Conservation (phyloP, 2,329 filamentous ascomycete species). For the Xylaria sp. region DNA sequence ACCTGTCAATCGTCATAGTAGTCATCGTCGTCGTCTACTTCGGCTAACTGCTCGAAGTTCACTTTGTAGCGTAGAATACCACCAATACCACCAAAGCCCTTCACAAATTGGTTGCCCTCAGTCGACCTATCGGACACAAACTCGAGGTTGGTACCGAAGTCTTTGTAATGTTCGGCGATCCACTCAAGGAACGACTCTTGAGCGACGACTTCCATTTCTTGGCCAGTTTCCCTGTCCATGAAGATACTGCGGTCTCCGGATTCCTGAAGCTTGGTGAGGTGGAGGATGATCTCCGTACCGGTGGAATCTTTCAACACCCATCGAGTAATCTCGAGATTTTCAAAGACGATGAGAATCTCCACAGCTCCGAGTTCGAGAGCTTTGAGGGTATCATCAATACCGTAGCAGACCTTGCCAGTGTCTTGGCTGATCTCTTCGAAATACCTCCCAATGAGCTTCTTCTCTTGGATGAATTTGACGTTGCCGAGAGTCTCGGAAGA, state of each 20-base stretch:
- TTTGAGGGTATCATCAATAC: slow-evolving; percentile 97
- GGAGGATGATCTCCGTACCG: slow-evolving; percentile 78
- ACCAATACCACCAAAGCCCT: slow-evolving; percentile 98
- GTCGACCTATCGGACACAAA: slow-evolving; percentile 98
- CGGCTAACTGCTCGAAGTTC: slow-evolving; percentile 99
- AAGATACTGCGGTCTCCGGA: slow-evolving; percentile 80
- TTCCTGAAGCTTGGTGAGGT: slow-evolving; percentile 91
- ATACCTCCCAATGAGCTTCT: slow-evolving; percentile 99
- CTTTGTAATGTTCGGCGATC: slow-evolving; percentile 98
- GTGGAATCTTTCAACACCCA: slow-evolving; percentile 86
- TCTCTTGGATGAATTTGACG: slow-evolving; percentile 99
- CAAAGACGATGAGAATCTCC: slow-evolving; percentile 94
- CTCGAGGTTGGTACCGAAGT: slow-evolving; percentile 94
- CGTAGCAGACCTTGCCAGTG: slow-evolving; percentile 96
- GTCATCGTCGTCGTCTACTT: slow-evolving; percentile 90
- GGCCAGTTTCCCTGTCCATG: slow-evolving; percentile 93
- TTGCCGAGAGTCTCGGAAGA: slow-evolving; percentile 96
- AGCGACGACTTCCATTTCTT: slow-evolving; percentile 95
- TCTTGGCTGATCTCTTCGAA: slow-evolving; percentile 99
- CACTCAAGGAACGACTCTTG: slow-evolving; percentile 97
- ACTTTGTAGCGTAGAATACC: slow-evolving; percentile 99
- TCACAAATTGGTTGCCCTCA: slow-evolving; percentile 99
- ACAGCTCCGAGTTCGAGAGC: slow-evolving; percentile 95
- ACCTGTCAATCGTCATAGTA: slow-evolving; percentile 76
- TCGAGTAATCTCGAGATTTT: slow-evolving; percentile 95